phyloP scores from a whole-genome alignment of 106 monocot genomes.

The Platanthera guangdongensis region DNA sequence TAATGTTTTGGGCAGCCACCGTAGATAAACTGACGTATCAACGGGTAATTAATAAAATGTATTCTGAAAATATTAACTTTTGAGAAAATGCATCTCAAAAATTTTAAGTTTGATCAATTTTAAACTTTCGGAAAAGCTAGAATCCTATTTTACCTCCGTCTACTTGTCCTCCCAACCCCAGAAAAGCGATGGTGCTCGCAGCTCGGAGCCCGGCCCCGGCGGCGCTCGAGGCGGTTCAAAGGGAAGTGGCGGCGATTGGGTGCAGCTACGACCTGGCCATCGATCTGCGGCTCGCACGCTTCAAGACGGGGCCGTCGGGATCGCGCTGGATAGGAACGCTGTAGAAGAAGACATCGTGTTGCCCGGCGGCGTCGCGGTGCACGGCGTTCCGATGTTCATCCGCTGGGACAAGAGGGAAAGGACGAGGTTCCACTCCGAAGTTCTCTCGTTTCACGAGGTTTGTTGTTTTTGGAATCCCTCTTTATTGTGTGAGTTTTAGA shows the following conservation, averaged over 20 bases:
- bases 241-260: constrained; percentile 52
- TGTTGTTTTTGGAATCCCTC: not conserved
- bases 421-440: constrained; percentile 59
- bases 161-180: not conserved
- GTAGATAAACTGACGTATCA: too few relatives aligned
- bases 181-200: too few relatives aligned
- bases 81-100: too few relatives aligned
- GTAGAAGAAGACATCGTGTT: constrained; percentile 30
- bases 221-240: constrained; percentile 35
- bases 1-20: too few relatives aligned
- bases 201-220: too few relatives aligned
- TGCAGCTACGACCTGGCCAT: constrained; percentile 62
- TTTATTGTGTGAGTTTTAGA: not conserved
- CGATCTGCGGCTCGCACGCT: constrained; percentile 35
- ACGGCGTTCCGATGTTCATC: constrained; percentile 34
- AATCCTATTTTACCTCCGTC: not conserved
- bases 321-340: constrained; percentile 12
- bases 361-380: constrained; percentile 49
- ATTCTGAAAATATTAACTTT: too few relatives aligned
- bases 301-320: constrained; percentile 25
- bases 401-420: constrained; percentile 72
- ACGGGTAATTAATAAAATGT: too few relatives aligned
- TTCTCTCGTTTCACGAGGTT: constrained; percentile 66
- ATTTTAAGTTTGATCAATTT: too few relatives aligned
- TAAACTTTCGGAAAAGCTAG: too few relatives aligned